phyloP scores from a whole-genome alignment of 441 rosid genomes.

The Iberis amara region DNA sequence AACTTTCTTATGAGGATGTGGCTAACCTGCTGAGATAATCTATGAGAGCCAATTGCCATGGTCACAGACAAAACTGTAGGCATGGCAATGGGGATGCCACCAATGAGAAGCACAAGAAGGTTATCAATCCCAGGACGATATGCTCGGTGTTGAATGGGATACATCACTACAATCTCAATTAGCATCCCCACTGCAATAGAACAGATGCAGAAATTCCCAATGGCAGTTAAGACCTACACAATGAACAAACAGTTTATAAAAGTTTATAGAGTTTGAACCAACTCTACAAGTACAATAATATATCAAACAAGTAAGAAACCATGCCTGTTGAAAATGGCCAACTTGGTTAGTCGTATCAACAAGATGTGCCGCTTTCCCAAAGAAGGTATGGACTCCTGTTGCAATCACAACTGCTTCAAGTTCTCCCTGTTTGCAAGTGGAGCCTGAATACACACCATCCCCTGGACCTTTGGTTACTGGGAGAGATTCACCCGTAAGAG shows the following conservation, averaged over 20 bases:
- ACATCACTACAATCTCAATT: conserved; percentile 88
- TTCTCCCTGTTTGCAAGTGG: conserved; percentile 96
- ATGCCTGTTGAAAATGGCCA: conserved; percentile 93
- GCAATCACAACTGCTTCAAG: conserved; percentile 90
- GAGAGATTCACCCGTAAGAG: conserved; percentile 93
- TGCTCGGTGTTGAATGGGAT: conserved; percentile 77
- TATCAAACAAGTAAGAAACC: not conserved
- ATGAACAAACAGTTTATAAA: conserved; percentile 6
- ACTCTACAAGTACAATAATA: not conserved
- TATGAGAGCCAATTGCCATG: conserved; percentile 94
- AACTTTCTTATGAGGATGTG: not conserved
- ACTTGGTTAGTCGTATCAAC: conserved; percentile 95
- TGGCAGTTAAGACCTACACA: conserved; percentile 85
- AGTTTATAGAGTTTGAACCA: conserved; percentile 8
- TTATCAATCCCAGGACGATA: conserved; percentile 96
- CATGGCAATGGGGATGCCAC: conserved; percentile 98
- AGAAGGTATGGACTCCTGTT: conserved; percentile 91
- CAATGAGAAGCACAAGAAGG: conserved; percentile 89
- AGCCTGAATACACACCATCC: conserved; percentile 92
- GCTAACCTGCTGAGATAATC: conserved; percentile 84
- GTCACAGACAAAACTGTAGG: conserved; percentile 93
- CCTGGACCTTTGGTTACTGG: conserved; percentile 94
- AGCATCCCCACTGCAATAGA: conserved; percentile 89
- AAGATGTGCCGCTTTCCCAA: conserved; percentile 95
- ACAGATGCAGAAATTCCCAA: conserved; percentile 94